Percentiles rank a stretch among this genome's conserved stretches.
Conservation (phyloP, 495 filamentous ascomycete genomes). For the Penicillium arizonense region DNA sequence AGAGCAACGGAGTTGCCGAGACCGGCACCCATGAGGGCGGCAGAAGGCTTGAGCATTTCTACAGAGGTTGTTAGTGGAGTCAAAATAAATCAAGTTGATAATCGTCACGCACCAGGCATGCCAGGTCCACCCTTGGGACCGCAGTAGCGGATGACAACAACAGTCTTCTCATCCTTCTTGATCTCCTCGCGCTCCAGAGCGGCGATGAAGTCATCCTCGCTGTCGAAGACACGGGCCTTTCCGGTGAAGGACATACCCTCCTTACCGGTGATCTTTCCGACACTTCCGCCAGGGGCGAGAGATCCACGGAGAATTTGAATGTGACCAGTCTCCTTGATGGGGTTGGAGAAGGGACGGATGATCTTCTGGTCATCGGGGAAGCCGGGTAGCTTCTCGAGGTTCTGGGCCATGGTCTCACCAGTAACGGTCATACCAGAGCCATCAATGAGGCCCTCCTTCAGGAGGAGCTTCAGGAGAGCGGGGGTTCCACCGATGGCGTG, state of each 20-base stretch:
- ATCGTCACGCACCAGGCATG: conserved; percentile 66
- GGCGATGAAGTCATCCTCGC: conserved; percentile 75
- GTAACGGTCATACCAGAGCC: conserved; percentile 90
- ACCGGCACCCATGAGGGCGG: conserved; percentile 89
- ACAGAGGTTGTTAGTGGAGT: neutral
- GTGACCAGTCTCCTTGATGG: conserved; percentile 92
- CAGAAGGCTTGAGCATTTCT: conserved; percentile 83
- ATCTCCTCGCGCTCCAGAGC: conserved; percentile 79
- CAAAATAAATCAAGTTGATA: neutral
- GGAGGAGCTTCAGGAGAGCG: conserved; percentile 83
- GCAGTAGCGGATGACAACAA: conserved; percentile 96
- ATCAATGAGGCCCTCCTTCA: conserved; percentile 85
- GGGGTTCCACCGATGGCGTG: conserved; percentile 90
- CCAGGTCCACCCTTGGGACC: conserved; percentile 94
- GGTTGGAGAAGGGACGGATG: conserved; percentile 87
- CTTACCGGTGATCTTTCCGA: conserved; percentile 98
- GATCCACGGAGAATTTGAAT: conserved; percentile 95
- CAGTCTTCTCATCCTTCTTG: conserved; percentile 95
- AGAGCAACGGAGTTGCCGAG: conserved; percentile 63
- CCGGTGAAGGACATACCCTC: conserved; percentile 88
- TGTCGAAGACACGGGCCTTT: conserved; percentile 83
- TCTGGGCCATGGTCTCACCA: conserved; percentile 89
- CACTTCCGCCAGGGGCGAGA: conserved; percentile 85
- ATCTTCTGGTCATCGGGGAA: conserved; percentile 86
- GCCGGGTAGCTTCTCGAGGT: conserved; percentile 71